These are phyloP conservation scores for Ballota nigra DNA, from an alignment of 257 asterid species.

Conservation along the genomic window DNA sequence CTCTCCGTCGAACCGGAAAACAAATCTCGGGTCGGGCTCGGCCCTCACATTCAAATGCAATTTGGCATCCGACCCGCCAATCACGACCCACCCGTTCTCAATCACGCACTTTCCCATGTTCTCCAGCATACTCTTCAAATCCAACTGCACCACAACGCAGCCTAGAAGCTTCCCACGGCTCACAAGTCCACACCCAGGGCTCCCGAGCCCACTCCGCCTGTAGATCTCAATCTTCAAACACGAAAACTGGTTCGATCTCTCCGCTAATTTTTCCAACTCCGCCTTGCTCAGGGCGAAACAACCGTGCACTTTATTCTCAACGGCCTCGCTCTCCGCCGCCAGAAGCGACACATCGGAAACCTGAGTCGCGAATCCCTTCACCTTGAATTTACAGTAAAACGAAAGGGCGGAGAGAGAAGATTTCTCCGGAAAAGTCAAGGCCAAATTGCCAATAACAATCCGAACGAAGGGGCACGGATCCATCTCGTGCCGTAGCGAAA, in stretches of 20 bases:
- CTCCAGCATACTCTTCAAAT: conserved; percentile 58
- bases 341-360: conserved; percentile 40
- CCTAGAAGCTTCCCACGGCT: conserved; percentile 59
- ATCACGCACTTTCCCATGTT: conserved; percentile 38
- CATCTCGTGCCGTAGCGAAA: conserved; percentile 36
- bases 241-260: conserved; percentile 30
- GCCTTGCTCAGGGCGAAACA: conserved; percentile 57
- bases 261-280: conserved; percentile 56
- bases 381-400: conserved; percentile 63
- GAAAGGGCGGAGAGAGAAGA: conserved; percentile 16
- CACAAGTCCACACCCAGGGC: conserved; percentile 32
- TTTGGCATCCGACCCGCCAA: conserved; percentile 38
- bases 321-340: conserved; percentile 37
- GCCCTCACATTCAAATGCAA: conserved; percentile 71
- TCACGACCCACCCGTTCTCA: conserved; percentile 79
- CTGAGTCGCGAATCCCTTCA: conserved; percentile 56
- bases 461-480: conserved; percentile 97
- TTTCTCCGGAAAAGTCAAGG: conserved; percentile 35
- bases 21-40: conserved; percentile 95
- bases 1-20: conserved; percentile 89
- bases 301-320: conserved; percentile 52
- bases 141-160: conserved; percentile 50
- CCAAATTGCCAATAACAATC: conserved; percentile 57
- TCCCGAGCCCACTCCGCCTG: conserved; percentile 29
- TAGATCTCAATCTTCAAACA: conserved; percentile 55